Evolutionary conservation across 2,329 filamentous ascomycete genomes (phyloP).

Genomic region (Paecilomyces sp.): DNA sequence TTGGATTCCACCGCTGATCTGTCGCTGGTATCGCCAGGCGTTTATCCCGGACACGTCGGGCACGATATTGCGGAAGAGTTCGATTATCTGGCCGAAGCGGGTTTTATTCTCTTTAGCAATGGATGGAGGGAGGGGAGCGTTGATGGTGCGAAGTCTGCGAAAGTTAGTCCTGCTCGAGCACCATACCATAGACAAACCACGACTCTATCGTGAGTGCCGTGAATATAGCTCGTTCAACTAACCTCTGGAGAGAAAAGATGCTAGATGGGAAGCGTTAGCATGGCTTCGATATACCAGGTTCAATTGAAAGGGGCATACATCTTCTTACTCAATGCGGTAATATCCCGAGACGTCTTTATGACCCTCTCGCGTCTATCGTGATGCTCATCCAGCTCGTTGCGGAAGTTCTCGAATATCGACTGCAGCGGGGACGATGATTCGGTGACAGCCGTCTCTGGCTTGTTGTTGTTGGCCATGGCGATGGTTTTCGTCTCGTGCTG

Average conservation of each 20-base stretch:
- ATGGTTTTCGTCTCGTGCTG: not conserved
- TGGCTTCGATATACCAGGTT: not conserved
- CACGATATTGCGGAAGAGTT: slow-evolving; percentile 60
- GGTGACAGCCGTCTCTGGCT: not conserved
- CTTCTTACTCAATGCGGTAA: slow-evolving; percentile 93
- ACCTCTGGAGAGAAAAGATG: slow-evolving; percentile 81
- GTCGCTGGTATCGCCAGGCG: slow-evolving; percentile 69
- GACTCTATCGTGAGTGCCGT: not conserved
- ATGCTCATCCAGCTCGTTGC: slow-evolving; percentile 84
- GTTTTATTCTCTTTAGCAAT: slow-evolving; percentile 64
- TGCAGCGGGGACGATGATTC: not conserved
- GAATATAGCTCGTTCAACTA: slow-evolving; percentile 13
- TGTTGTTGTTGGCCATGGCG: not conserved
- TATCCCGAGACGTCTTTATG: slow-evolving; percentile 84
- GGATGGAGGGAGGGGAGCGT: slow-evolving; percentile 51
- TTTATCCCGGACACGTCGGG: slow-evolving; percentile 73
- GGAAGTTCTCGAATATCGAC: slow-evolving; percentile 77
- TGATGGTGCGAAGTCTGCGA: slow-evolving; percentile 32
- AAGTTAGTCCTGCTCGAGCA: not conserved
- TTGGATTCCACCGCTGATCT: slow-evolving; percentile 75
- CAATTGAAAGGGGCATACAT: slow-evolving; percentile 53
- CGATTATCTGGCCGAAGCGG: slow-evolving; percentile 63
- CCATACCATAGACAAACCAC: slow-evolving; percentile 10
- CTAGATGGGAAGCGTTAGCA: slow-evolving; percentile 36
- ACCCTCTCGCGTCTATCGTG: slow-evolving; percentile 86